phyloP scores from a whole-genome alignment of 805 yeast genomes.

The Kazachstania psychrophila region DNA sequence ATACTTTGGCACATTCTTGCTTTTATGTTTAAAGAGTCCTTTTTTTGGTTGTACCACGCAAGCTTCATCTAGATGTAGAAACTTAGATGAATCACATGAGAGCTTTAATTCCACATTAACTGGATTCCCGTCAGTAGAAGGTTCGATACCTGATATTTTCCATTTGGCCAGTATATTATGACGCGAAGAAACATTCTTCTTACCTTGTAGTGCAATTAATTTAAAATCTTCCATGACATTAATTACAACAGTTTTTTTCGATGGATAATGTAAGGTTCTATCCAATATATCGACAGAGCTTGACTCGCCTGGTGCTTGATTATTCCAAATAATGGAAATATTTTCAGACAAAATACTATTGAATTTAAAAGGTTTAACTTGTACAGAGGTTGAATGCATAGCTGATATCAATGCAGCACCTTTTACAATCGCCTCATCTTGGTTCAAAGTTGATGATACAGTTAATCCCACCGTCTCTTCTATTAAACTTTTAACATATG shows the following conservation, averaged over 20 bases:
- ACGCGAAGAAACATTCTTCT: not conserved
- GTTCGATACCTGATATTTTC: slow-evolving; percentile 69
- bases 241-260: slow-evolving; percentile 86
- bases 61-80: slow-evolving; percentile 86
- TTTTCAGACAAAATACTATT: not conserved
- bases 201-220: slow-evolving; percentile 28
- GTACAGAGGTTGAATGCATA: slow-evolving; percentile 2
- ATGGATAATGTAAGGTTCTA: slow-evolving; percentile 81
- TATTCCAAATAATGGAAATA: slow-evolving; percentile 51
- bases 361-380: slow-evolving; percentile 49
- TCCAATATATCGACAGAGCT: slow-evolving; percentile 94
- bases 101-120: slow-evolving; percentile 37
- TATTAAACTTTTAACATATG: slow-evolving; percentile 74
- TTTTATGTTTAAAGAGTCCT: not conserved
- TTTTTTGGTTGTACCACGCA: slow-evolving; percentile 75
- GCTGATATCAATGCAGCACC: slow-evolving; percentile 99
- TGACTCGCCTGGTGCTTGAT: slow-evolving; percentile 71
- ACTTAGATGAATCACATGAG: slow-evolving; percentile 93
- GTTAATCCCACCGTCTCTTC: slow-evolving; percentile 71
- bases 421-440: slow-evolving; percentile 97
- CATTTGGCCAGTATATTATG: slow-evolving; percentile 52
- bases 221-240: slow-evolving; percentile 83
- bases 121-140: not conserved
- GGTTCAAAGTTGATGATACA: slow-evolving; percentile 90
- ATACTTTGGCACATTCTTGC: not conserved